These are phyloP conservation scores for Malassezia globosa DNA, from an alignment of 1,284 basidiomycete species.

Conservation along the genomic window DNA sequence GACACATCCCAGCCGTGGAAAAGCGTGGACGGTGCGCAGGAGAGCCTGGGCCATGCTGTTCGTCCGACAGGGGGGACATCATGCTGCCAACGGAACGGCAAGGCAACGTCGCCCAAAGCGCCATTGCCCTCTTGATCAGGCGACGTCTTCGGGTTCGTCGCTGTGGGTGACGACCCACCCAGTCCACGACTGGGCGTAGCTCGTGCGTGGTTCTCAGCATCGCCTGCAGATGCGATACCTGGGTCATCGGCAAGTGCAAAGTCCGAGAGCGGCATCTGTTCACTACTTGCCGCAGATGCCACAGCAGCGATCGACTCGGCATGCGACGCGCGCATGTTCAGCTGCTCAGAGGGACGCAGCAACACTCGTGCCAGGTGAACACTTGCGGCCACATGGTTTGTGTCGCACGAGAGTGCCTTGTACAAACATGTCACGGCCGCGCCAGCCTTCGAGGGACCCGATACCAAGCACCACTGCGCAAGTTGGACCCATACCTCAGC, in stretches of 20 bases:
- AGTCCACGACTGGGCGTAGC: neutral
- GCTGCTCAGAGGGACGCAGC: slow-evolving; percentile 14
- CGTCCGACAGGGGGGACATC: slow-evolving; percentile 26
- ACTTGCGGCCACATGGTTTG: slow-evolving; percentile 30
- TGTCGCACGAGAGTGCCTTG: slow-evolving; percentile 41
- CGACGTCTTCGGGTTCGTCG: no score
- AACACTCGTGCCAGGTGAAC: slow-evolving; percentile 41
- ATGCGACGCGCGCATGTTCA: slow-evolving; percentile 12
- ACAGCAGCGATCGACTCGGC: slow-evolving; percentile 13
- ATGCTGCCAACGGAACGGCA: slow-evolving; percentile 16
- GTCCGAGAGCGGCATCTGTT: slow-evolving; percentile 1
- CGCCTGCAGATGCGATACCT: neutral
- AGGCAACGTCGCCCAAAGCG: neutral
- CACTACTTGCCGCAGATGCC: slow-evolving; percentile 4
- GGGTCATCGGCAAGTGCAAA: slow-evolving; percentile 2
- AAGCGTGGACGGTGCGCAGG: slow-evolving; percentile 28
- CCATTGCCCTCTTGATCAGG: no score
- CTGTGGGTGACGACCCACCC: no score
- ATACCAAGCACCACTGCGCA: slow-evolving; percentile 27
- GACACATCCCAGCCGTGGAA: slow-evolving; percentile 31
- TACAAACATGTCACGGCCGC: slow-evolving; percentile 40
- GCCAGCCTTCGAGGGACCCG: slow-evolving; percentile 13
- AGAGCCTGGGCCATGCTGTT: neutral
- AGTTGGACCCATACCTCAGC: slow-evolving; percentile 83
- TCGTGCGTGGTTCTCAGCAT: slow-evolving; percentile 5